Percentiles rank a stretch among this genome's conserved stretches.
Evolutionary conservation across 495 filamentous ascomycete genomes (phyloP).

Genomic region (Podospora comata): DNA sequence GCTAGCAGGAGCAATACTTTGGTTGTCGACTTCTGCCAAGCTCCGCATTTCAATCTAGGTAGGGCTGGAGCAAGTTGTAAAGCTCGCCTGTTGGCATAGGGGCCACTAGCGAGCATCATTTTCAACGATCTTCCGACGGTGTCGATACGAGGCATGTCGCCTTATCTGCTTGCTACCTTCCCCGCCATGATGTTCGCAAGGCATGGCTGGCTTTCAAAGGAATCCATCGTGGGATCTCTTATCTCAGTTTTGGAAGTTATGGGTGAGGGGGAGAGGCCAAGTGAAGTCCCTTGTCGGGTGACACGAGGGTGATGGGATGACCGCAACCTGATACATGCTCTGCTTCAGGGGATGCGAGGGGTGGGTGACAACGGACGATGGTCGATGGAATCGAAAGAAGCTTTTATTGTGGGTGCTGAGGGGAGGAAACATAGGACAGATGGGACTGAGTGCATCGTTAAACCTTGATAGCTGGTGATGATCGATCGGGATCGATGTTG

Average conservation of each 20-base stretch:
- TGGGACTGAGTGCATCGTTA: background rate
- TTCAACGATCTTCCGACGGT: background rate
- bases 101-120: background rate
- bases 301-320: slow-evolving; percentile 18
- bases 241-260: background rate
- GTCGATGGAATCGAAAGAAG: background rate
- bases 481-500: background rate
- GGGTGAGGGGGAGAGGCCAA: background rate
- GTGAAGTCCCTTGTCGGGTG: slow-evolving; percentile 8
- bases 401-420: slow-evolving; percentile 6
- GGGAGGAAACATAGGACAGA: background rate
- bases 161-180: slow-evolving; percentile 3
- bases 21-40: background rate
- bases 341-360: background rate
- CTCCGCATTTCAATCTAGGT: background rate
- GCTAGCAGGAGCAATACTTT: background rate
- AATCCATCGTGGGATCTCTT: background rate
- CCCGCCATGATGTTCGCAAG: slow-evolving; percentile 2
- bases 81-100: background rate
- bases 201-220: background rate
- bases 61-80: background rate
- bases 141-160: background rate
- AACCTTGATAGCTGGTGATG: background rate
- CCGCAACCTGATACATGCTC: slow-evolving; percentile 25
- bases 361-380: background rate